Evolutionary conservation across 805 yeast genomes (phyloP).

Genomic region (Candida sithepensis): DNA sequence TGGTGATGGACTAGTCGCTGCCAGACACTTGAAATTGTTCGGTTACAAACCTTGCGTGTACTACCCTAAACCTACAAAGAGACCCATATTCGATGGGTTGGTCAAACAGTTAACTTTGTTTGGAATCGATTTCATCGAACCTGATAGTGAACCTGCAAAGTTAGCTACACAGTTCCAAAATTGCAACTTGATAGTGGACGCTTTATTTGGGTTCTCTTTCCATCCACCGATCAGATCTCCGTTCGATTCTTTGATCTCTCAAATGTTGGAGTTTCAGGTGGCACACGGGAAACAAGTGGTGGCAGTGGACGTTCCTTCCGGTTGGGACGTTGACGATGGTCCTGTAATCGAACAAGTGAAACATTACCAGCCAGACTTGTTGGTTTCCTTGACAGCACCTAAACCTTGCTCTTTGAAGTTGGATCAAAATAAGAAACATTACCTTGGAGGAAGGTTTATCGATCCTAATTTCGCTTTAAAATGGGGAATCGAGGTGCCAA

Average conservation of each 20-base stretch:
- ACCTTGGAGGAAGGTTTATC: slow-evolving; percentile 88
- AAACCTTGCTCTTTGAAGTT: slow-evolving; percentile 74
- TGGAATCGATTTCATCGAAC: slow-evolving; percentile 52
- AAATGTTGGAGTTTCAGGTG: slow-evolving; percentile 33
- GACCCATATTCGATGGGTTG: slow-evolving; percentile 52
- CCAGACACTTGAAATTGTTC: slow-evolving; percentile 80
- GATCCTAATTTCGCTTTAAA: slow-evolving; percentile 61
- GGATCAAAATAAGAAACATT: slow-evolving; percentile 49
- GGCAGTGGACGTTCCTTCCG: slow-evolving; percentile 90
- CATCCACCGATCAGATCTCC: slow-evolving; percentile 84
- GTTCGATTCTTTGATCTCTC: slow-evolving; percentile 47
- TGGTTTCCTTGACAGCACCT: slow-evolving; percentile 90
- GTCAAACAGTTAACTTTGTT: slow-evolving; percentile 64
- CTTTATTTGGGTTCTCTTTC: slow-evolving; percentile 92
- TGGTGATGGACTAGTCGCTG: slow-evolving; percentile 96
- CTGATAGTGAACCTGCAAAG: slow-evolving; percentile 14
- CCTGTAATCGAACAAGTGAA: slow-evolving; percentile 42
- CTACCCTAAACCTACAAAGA: slow-evolving; percentile 69
- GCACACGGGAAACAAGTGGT: slow-evolving; percentile 51
- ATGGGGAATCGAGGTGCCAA: slow-evolving; percentile 66
- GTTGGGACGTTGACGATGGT: slow-evolving; percentile 95
- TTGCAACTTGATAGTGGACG: slow-evolving; percentile 62
- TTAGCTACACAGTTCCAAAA: slow-evolving; percentile 27
- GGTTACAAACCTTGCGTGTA: slow-evolving; percentile 74
- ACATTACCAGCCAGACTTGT: slow-evolving; percentile 51